These are phyloP conservation scores for Dryas integrifolia DNA, from an alignment of 331 rosid species.

Conservation along the genomic window DNA sequence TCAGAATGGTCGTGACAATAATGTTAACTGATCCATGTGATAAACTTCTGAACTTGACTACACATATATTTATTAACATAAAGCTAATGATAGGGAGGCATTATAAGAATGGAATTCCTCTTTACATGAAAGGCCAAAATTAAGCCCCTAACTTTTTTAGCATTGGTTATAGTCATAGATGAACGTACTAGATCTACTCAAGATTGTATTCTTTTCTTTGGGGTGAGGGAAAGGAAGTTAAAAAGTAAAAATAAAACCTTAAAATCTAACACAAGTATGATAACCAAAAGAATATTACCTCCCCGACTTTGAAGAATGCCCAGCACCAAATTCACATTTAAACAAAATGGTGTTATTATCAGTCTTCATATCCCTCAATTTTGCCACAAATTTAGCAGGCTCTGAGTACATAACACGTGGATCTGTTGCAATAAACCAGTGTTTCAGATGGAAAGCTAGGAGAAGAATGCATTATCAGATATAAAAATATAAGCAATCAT, in stretches of 20 bases:
- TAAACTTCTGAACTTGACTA: neutral
- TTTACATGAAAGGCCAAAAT: neutral
- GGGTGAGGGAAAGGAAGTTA: neutral
- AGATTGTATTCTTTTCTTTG: too few relatives aligned
- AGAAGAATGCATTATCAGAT: neutral
- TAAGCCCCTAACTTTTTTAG: neutral
- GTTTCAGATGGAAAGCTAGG: slow-evolving; percentile 18
- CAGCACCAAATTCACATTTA: slow-evolving; percentile 95
- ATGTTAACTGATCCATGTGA: neutral
- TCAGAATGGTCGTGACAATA: neutral
- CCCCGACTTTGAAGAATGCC: slow-evolving; percentile 91
- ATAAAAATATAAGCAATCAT: neutral
- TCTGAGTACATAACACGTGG: slow-evolving; percentile 94
- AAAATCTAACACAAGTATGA: neutral
- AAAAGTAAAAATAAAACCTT: neutral
- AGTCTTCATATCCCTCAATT: slow-evolving; percentile 76
- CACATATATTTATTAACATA: neutral
- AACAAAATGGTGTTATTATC: slow-evolving; percentile 64
- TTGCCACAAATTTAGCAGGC: slow-evolving; percentile 92
- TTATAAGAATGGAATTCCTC: neutral
- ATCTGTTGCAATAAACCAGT: slow-evolving; percentile 48
- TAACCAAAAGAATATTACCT: slow-evolving; percentile 48
- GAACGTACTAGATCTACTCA: neutral
- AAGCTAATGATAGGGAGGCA: neutral
- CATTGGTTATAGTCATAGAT: neutral